Base-by-base conservation (phyloP, 192 early-diverging fungal genomes). In the Backusella liffmaniae region DNA sequence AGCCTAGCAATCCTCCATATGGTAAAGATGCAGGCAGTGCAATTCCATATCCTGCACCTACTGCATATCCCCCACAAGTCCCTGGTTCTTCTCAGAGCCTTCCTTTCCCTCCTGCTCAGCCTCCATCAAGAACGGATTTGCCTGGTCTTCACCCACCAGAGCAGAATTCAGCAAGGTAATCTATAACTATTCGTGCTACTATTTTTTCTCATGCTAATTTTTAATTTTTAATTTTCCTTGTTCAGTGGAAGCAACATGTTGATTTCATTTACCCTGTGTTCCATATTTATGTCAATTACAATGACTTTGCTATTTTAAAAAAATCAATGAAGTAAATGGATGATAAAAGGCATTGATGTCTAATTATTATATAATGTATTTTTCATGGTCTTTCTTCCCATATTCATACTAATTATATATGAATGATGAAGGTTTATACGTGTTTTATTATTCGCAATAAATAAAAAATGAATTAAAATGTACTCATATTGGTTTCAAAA, bases 91-190 rank as follows among this genome's bases (percentile, higher is more conserved):
- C 56, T 13, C 56, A 62, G 12, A 62, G 56, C 9, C 3, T 9
- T 62, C n/a, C 56, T 62, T 62, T 29, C 3, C 26, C 56, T 29
- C n/a, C 56, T 12, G 9, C 23, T 29, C 21, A 23, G 21, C 23
- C 21, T 62, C 56, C 56, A 29, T 62, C 56, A 29, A 62, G 56
- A 29, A 62, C 56, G 12, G 56, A 62, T n/a, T 29, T 62, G 26
- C 56, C 56, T 62, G 56, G 56, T 12, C 56, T 62, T 23, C 56
- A 62, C 23, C 56, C 56, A 62, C 56, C 56, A 23, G 56, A 62
- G 23, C 56, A 62, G 26, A 62, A 29, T 23, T 56, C 21, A 23
- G 53, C 53, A 56, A 56, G 53, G 53, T 56, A 56, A 56, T 8
- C 8, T 23, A 56, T 56, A 23, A 12, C 5, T 23, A 56, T 23